Percentiles rank a stretch among this genome's conserved stretches.
Conservation (phyloP, 2,329 filamentous ascomycete genomes). For the Fusarium siculi region DNA sequence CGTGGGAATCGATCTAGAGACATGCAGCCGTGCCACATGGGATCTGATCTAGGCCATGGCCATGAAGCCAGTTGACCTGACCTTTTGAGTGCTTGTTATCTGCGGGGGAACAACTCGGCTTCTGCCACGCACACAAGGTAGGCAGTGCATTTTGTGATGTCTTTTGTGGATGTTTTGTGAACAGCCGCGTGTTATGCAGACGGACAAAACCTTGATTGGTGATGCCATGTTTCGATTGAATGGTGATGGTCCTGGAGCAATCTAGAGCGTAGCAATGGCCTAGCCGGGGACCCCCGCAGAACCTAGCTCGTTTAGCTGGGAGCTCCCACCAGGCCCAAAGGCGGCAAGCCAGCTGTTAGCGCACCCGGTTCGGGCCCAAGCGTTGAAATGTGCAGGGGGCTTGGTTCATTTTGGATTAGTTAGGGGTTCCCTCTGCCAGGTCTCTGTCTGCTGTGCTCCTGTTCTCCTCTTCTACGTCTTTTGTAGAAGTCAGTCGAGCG, state of each 20-base stretch:
- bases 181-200: neutral
- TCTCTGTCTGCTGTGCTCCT: slow-evolving; percentile 8
- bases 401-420: slow-evolving; percentile 21
- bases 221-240: slow-evolving; percentile 13
- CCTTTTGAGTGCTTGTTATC: neutral
- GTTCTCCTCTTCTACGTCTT: slow-evolving; percentile 13
- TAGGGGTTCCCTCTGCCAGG: slow-evolving; percentile 10
- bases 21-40: slow-evolving; percentile 34
- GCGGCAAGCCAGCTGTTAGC: slow-evolving; percentile 37
- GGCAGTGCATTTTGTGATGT: neutral
- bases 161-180: neutral
- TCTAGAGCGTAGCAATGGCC: slow-evolving; percentile 28
- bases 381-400: slow-evolving; percentile 24
- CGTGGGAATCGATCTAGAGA: slow-evolving; percentile 20
- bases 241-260: slow-evolving; percentile 27
- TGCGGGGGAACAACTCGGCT: neutral
- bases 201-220: slow-evolving; percentile 4
- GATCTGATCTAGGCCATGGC: neutral
- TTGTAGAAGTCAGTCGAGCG: neutral
- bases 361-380: slow-evolving; percentile 42
- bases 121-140: neutral
- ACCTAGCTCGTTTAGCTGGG: slow-evolving; percentile 9
- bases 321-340: slow-evolving; percentile 35
- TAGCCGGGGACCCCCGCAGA: slow-evolving; percentile 23
- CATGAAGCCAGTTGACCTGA: neutral